Conservation (phyloP, 2,329 filamentous ascomycete genomes). For the Calonectria naviculata region DNA sequence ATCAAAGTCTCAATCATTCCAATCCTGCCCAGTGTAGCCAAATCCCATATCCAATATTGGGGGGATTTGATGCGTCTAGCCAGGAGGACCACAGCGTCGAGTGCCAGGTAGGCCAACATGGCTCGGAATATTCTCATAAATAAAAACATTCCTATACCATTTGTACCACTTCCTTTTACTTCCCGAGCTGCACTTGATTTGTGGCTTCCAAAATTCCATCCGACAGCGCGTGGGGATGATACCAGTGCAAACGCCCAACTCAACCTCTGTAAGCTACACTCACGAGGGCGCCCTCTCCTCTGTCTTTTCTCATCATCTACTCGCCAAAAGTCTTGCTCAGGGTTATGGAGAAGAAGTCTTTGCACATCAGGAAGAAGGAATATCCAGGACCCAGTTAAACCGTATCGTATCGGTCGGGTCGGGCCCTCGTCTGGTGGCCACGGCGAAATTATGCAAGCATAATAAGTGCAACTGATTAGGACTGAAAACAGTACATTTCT, state of each 20-base stretch:
- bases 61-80: not conserved
- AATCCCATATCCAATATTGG: slow-evolving; percentile 14
- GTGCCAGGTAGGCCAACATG: slow-evolving; percentile 1
- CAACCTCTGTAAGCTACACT: slow-evolving; percentile 17
- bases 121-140: not conserved
- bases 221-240: slow-evolving; percentile 18
- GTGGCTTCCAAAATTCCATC: slow-evolving; percentile 25
- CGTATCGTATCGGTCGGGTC: slow-evolving; percentile 25
- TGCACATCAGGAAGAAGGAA: slow-evolving; percentile 25
- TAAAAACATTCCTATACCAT: not conserved
- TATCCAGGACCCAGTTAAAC: slow-evolving; percentile 24
- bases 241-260: slow-evolving; percentile 21
- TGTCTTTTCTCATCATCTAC: slow-evolving; percentile 11
- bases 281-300: not conserved
- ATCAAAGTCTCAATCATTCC: slow-evolving; percentile 3
- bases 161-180: not conserved
- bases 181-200: slow-evolving; percentile 2
- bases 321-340: slow-evolving; percentile 22
- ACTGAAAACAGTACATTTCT: slow-evolving; percentile 10
- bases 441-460: slow-evolving; percentile 12
- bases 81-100: slow-evolving; percentile 12
- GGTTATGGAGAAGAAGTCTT: slow-evolving; percentile 19
- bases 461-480: slow-evolving; percentile 14
- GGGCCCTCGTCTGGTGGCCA: slow-evolving; percentile 23
- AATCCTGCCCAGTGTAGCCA: not conserved